Base-by-base conservation (phyloP, 176 grass and related monocot genomes). In the Aegilops longissima region DNA sequence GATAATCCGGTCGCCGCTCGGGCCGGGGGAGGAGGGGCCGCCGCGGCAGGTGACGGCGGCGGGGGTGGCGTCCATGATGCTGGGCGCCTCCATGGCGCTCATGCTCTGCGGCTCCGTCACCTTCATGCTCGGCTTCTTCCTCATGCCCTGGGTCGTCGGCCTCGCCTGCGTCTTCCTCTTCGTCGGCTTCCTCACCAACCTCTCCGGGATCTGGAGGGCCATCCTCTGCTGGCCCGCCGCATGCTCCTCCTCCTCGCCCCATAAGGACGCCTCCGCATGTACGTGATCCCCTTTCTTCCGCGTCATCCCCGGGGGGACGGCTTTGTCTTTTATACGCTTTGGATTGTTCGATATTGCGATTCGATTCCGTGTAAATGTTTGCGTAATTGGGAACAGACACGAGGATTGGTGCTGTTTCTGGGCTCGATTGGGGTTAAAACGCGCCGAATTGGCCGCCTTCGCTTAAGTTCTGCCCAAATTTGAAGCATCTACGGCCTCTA, bases 41-140 rank as follows among this genome's bases (percentile, higher is more conserved):
- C 86, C 80, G 79, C 70, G 82, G 36, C 80, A 70, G 14, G 88
- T 98, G 36, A 89, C 96, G 34, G 88, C 93, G 45, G 91, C 88
- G 0, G 93, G 88, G 38, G 62, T 96, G 47, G 93, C 90, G 14
- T 92, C 93, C 44, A 95, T 96, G 84, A 84, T 96, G 24, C 87
- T 98, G 2, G 96, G 96, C 9, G 90, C 84, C 56, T 98, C 93
- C 54, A 83, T 98, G 68, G 88, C 96, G 25, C 90, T 98, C 39
- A 98, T 98, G 93, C 59, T 98, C 38, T 96, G 92, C 66, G 96
- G 96, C 12, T 96, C 88, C 1, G 79, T 98, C 21, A 92, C 92
- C 80, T 98, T 98, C 88, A 88, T 98, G 88, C 85, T 98, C 13
- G 96, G 93, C 0, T 98, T 98, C 96, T 92, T 98, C 77, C 90